These are phyloP conservation scores for Hyphopichia wangnamkhiaoensis DNA, from an alignment of 1,139 yeast species.

Conservation along the genomic window DNA sequence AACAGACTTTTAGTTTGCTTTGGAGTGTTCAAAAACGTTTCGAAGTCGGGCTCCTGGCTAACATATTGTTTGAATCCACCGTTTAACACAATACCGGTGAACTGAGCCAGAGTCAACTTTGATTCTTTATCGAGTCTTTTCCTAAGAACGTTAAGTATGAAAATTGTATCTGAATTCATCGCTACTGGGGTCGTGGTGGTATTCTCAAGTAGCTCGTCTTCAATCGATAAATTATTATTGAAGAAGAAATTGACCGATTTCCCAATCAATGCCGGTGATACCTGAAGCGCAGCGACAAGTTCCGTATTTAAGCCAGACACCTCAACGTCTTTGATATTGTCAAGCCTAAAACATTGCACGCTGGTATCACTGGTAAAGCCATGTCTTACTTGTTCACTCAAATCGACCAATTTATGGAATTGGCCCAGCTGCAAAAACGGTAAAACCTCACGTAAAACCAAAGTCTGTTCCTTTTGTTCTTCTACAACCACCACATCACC, in stretches of 20 bases:
- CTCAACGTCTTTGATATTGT: background rate
- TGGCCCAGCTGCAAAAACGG: background rate
- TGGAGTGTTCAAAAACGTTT: background rate
- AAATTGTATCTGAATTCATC: background rate
- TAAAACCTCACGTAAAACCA: background rate
- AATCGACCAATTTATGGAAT: background rate
- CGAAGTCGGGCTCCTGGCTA: background rate
- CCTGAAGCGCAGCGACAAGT: background rate
- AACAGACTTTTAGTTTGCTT: background rate
- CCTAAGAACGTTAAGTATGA: background rate
- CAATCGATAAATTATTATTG: background rate
- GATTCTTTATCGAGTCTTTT: background rate
- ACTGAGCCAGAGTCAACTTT: background rate
- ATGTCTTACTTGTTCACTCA: background rate
- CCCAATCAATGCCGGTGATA: background rate
- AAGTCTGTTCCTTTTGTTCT: constrained; percentile 10
- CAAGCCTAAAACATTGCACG: background rate
- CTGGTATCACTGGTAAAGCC: background rate
- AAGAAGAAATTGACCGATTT: background rate
- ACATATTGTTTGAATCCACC: background rate
- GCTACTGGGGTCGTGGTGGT: background rate
- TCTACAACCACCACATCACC: constrained; percentile 30
- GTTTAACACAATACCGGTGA: background rate
- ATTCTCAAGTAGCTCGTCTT: background rate
- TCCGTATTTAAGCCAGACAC: constrained; percentile 3